Percentiles rank a stretch among this genome's conserved stretches.
Evolutionary conservation across 2,329 filamentous ascomycete species (phyloP).

Genomic region (Colletotrichum sansevieriae): DNA sequence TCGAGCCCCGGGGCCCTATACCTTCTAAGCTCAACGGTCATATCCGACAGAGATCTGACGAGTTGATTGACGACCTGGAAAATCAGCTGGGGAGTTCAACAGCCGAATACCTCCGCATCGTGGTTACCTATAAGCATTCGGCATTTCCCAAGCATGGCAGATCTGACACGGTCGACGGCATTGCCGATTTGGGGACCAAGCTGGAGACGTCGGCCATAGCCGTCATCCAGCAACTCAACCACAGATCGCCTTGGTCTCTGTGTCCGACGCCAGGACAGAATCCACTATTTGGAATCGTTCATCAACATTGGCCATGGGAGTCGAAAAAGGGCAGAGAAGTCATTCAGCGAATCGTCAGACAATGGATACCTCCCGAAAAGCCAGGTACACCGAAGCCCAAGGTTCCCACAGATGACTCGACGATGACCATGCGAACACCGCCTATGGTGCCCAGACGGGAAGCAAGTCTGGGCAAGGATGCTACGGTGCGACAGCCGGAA

Average conservation of each 20-base stretch:
- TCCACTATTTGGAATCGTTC: constrained; percentile 59
- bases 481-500: constrained; percentile 17
- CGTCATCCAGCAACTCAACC: constrained; percentile 62
- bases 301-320: constrained; percentile 66
- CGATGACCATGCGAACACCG: background rate
- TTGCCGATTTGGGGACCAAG: constrained; percentile 59
- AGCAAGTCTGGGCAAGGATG: constrained; percentile 33
- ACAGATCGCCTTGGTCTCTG: constrained; percentile 66
- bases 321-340: constrained; percentile 57
- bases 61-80: constrained; percentile 71
- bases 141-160: constrained; percentile 59
- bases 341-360: constrained; percentile 51
- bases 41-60: constrained; percentile 60
- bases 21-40: constrained; percentile 43
- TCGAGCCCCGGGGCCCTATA: constrained; percentile 43
- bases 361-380: constrained; percentile 22
- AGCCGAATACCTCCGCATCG: constrained; percentile 64
- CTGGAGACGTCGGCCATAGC: constrained; percentile 67
- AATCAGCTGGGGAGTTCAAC: constrained; percentile 64
- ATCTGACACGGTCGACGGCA: constrained; percentile 47
- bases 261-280: constrained; percentile 52
- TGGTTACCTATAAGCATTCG: constrained; percentile 68
- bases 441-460: constrained; percentile 33
- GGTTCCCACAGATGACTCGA: background rate
- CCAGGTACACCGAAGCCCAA: constrained; percentile 3